Conservation (phyloP, 345 rosid genomes). For the Gynandropsis gynandra region DNA sequence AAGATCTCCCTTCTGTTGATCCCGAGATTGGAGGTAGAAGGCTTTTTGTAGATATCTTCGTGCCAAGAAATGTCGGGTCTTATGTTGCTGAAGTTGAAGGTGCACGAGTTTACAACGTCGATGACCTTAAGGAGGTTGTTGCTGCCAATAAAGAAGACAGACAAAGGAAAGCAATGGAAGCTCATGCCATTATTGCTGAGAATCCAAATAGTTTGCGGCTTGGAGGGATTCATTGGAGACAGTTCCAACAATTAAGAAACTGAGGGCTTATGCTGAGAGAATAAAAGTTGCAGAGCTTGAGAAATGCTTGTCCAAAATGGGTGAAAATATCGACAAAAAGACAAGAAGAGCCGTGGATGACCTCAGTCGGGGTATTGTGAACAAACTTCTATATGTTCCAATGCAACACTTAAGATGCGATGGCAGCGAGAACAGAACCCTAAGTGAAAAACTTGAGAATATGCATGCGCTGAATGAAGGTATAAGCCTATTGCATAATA, state of each 20-base stretch:
- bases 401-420: conserved; percentile 98
- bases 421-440: conserved; percentile 65
- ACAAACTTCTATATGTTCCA: conserved; percentile 94
- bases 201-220: conserved; percentile 75
- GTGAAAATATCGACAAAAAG: conserved; percentile 81
- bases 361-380: conserved; percentile 84
- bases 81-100: conserved; percentile 51
- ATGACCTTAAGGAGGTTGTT: conserved; percentile 97
- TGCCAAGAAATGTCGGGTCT: conserved; percentile 85
- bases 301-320: conserved; percentile 90
- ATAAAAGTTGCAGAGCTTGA: conserved; percentile 71
- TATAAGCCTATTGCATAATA: too few species aligned
- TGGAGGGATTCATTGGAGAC: conserved; percentile 98
- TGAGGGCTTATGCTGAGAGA: conserved; percentile 91
- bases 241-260: conserved; percentile 89
- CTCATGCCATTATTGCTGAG: conserved; percentile 67
- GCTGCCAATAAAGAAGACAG: conserved; percentile 96
- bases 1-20: conserved; percentile 45
- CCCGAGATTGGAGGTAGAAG: conserved; percentile 56
- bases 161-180: conserved; percentile 91
- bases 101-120: conserved; percentile 73
- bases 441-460: conserved; percentile 82
- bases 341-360: conserved; percentile 80
- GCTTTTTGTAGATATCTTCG: conserved; percentile 82
- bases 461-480: conserved; percentile 97